Evolutionary conservation across 228 moss, liverwort and hornwort species (phyloP), one percentile per base, ranked within the genome.

Genomic region (Sphagnum fallax): DNA sequence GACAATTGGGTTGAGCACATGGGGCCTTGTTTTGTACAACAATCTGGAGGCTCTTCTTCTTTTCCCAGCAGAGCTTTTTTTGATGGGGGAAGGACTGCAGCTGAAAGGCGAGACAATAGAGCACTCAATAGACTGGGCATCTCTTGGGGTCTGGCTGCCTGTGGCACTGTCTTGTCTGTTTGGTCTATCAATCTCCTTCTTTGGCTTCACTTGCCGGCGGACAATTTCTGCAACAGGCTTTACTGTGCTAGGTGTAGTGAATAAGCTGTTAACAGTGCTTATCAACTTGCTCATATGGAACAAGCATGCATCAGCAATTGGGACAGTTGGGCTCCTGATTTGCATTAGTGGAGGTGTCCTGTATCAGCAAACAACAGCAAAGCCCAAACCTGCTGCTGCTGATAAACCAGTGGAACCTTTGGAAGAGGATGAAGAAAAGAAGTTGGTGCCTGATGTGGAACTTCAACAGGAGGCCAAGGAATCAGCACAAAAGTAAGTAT

Each of bases 281-380:
- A 88, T 88, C 68, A 88, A 88, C 80, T 82, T 88, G 8, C 16
- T 78, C 18, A 82, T 88, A 50, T 88, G 88, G 88, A 82, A 82
- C 51, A 88, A 85, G 75, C 88, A 88, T 48, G 88, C 88, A 6
- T 88, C 88, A 0, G 72, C 80, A 0, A 68, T 69, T 0, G 88
- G 88, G 13, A 88, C 88, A n/a, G 7, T 88, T 4, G 84, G 84
- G 0, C 52, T 88, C 52, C 76, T 88, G 62, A 80, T 88, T 52
- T 88, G 88, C 72, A 88, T 88, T 62, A 60, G 52, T 10, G 88
- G 88, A 11, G 88, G 88, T 5, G 82, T 88, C 11, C 77, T 73
- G 60, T 88, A 85, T 72, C 88, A 88, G 67, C 88, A 88, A 18
- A 85, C 88, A 4, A 78, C 82, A 4, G 64, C 84, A n/a, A 85